Conservation (phyloP, 192 early-diverging fungal genomes). For the Coemansia sp. region DNA sequence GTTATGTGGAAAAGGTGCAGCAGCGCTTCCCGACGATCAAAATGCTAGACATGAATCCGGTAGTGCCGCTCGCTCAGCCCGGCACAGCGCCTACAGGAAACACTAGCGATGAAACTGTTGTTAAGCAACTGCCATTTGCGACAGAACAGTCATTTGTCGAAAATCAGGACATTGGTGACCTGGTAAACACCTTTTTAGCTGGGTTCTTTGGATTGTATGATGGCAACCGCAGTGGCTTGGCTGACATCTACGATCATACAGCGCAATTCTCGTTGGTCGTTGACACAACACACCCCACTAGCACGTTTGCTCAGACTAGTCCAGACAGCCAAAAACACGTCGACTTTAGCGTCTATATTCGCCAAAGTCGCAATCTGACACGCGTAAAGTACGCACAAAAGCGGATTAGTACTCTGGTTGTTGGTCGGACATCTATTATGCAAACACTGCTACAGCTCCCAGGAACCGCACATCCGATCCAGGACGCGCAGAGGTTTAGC, state of each 20-base stretch:
- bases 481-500: constrained; percentile 46
- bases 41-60: constrained; percentile 46
- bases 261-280: constrained; percentile 47
- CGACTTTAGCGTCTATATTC: constrained; percentile 36
- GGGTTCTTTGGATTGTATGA: constrained; percentile 46
- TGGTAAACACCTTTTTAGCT: constrained; percentile 31
- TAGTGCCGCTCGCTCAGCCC: constrained; percentile 30
- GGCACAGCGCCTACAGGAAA: not conserved
- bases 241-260: constrained; percentile 31
- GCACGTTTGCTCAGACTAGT: constrained; percentile 30
- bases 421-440: constrained; percentile 25
- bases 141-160: constrained; percentile 40
- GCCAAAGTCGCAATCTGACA: constrained; percentile 38
- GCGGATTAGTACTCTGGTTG: constrained; percentile 25
- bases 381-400: constrained; percentile 34
- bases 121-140: constrained; percentile 34
- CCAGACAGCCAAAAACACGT: constrained; percentile 42
- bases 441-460: constrained; percentile 35
- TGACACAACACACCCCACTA: constrained; percentile 42
- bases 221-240: constrained; percentile 29
- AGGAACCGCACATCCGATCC: constrained; percentile 37
- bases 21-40: constrained; percentile 47
- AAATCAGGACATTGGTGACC: constrained; percentile 33
- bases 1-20: constrained; percentile 43
- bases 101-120: not conserved